Base-by-base conservation (phyloP, 768 basidiomycete species). In the Cantharellus anzutake region DNA sequence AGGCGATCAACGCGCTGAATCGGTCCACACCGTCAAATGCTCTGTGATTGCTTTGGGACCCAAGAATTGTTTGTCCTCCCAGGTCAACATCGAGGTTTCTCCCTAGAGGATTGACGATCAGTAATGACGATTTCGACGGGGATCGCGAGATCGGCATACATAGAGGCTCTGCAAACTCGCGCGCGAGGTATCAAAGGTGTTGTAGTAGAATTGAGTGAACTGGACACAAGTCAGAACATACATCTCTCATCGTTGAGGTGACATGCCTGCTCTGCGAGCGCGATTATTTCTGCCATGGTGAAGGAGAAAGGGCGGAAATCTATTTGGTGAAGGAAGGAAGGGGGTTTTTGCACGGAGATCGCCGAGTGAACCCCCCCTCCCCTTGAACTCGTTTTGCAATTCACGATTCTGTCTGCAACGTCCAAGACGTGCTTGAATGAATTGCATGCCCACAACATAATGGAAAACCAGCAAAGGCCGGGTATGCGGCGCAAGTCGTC, bases 191-290 rank as follows among this genome's bases (percentile, higher is more conserved):
- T 90, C 84, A 67, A 97, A 94, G 0, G 78, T 80, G 0, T 62
- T 2, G 73, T 96, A 97, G 79, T 96, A 97, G 73, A 77, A 94
- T 39, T 80, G 73, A 63, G 78, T 77, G 69, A 89, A 91, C 66
- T 67, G 61, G 35, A 3, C 4, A 55, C 29, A 42, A 11, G n/a
- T 37, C 39, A 42, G 37, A 16, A 41, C 39, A 35, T 61, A 48
- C 57, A 58, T 4, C 34, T 56, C 38, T 20, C 2, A 34, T 38
- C 5, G 37, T 20, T 29, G 7, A 5, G 14, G 41, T 35, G 38
- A n/a, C 5, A 14, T 59, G 69, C 68, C 64, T 90, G 81, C 68
- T 80, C 77, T 4, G 90, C 88, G 68, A 97, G 76, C 4, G 70
- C 64, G 67, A 78, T 77, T 68, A 85, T 76, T 71, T 91, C 87